Percentiles rank a stretch among this genome's conserved stretches.
phyloP scores from a whole-genome alignment of 2,329 filamentous ascomycete species.

The Penicillium polonicum region DNA sequence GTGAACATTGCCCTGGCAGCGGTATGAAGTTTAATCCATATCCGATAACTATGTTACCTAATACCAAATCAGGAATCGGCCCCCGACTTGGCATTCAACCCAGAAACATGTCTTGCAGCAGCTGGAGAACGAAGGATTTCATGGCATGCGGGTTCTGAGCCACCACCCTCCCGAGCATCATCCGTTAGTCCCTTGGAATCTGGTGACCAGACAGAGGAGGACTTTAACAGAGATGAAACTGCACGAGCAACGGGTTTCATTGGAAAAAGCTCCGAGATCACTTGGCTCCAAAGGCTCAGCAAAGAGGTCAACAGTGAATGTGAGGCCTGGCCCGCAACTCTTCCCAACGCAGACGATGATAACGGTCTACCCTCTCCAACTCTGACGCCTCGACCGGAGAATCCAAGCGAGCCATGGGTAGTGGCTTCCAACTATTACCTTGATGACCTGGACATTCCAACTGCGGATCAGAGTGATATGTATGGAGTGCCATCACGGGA shows the following conservation, averaged over 20 bases:
- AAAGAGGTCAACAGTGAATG: conserved; percentile 33
- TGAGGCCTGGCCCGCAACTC: conserved; percentile 19
- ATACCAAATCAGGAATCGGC: conserved; percentile 25
- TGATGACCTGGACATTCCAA: conserved; percentile 42
- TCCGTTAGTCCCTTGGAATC: conserved; percentile 38
- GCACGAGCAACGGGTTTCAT: conserved; percentile 45
- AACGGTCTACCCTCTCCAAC: conserved; percentile 31
- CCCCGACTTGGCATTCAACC: conserved; percentile 23
- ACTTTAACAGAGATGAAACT: conserved; percentile 42
- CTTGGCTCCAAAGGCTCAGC: conserved; percentile 44
- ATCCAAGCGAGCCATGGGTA: conserved; percentile 25
- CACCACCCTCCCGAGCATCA: conserved; percentile 23
- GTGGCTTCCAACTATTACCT: conserved; percentile 40
- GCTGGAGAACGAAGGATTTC: conserved; percentile 21
- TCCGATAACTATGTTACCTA: conserved; percentile 13
- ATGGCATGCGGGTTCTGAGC: conserved; percentile 22
- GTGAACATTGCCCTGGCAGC: conserved; percentile 34
- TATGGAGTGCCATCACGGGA: conserved; percentile 40
- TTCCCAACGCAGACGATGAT: conserved; percentile 18
- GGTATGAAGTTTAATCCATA: conserved; percentile 23
- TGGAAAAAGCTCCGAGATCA: conserved; percentile 47
- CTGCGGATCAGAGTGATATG: conserved; percentile 35
- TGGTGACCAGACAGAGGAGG: conserved; percentile 44
- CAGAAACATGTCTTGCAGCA: conserved; percentile 15
- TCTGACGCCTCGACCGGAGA: conserved; percentile 26